Evolutionary conservation across 768 basidiomycete genomes (phyloP).

Genomic region (Lentinula edodes): DNA sequence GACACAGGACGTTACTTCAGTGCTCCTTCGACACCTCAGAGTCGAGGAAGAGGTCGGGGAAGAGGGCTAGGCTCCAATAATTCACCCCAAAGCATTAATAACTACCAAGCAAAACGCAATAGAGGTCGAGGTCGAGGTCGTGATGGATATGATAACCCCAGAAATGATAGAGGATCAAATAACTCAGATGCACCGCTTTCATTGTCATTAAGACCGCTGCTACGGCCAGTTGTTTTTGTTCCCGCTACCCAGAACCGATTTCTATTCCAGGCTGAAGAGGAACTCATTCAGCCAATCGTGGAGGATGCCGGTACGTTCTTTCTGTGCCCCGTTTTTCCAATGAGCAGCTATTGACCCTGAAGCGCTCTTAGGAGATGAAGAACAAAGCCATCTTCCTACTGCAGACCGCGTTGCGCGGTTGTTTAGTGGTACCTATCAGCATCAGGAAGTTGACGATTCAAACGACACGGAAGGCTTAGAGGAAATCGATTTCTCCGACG

Average conservation of each 20-base stretch:
- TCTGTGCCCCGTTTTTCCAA: conserved; percentile 2
- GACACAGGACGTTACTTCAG: conserved; percentile 4
- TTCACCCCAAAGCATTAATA: background rate
- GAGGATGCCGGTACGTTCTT: conserved; percentile 45
- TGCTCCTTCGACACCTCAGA: background rate
- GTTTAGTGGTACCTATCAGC: conserved; percentile 39
- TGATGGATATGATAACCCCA: conserved; percentile 15
- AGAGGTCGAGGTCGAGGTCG: conserved; percentile 21
- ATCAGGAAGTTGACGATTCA: conserved; percentile 24
- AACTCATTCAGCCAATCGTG: conserved; percentile 48
- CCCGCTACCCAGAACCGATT: conserved; percentile 45
- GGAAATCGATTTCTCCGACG: conserved; percentile 64
- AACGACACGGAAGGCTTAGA: conserved; percentile 34
- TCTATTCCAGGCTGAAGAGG: conserved; percentile 55
- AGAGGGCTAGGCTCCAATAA: conserved; percentile 16
- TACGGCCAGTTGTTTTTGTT: conserved; percentile 69
- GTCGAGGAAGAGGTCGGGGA: conserved; percentile 13
- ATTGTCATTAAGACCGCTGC: conserved; percentile 51
- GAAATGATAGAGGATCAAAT: conserved; percentile 9
- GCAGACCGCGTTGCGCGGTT: conserved; percentile 62
- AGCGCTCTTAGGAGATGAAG: conserved; percentile 34
- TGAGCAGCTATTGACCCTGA: background rate
- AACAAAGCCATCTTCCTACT: conserved; percentile 58
- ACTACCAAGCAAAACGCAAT: conserved; percentile 14
- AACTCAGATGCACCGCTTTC: conserved; percentile 43